Conservation (phyloP, 148 eudicot genomes). For the Amaranthus cruentus region DNA sequence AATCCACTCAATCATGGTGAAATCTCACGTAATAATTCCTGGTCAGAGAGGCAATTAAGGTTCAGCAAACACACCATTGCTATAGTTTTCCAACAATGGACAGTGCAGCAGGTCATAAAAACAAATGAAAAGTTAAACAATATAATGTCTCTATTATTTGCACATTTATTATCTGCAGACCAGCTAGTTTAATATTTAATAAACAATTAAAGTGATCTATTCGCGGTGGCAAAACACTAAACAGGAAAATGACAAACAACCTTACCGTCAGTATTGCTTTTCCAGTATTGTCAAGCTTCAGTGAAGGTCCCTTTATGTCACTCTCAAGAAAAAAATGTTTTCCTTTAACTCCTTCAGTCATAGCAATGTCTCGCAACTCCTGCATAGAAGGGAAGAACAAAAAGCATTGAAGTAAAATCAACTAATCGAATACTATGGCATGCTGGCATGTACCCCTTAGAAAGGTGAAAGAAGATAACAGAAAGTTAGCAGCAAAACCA, state of each 20-base stretch:
- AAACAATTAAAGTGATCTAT: not conserved
- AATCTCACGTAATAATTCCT: not conserved
- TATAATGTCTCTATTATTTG: not conserved
- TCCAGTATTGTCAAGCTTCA: constrained; percentile 90
- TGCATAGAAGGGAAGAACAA: constrained; percentile 24
- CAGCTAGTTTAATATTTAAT: not conserved
- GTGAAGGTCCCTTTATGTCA: constrained; percentile 78
- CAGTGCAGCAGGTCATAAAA: not conserved
- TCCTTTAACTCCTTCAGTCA: constrained; percentile 51
- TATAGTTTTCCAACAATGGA: not conserved
- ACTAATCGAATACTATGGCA: not conserved
- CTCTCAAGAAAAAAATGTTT: constrained; percentile 72
- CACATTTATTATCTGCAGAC: not conserved
- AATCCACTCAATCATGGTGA: not conserved
- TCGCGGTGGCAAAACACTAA: not conserved
- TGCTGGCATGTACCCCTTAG: not conserved
- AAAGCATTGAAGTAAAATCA: constrained; percentile 3
- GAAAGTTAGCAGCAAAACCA: constrained; percentile 6
- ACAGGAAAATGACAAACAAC: not conserved
- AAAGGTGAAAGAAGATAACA: not conserved
- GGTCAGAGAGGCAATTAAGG: not conserved
- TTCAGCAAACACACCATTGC: not conserved
- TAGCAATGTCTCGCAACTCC: constrained; percentile 74
- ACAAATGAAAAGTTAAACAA: not conserved
- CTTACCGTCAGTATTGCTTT: constrained; percentile 72